These are phyloP conservation scores for Microthlaspi erraticum DNA, from an alignment of 345 rosid species.

Conservation along the genomic window DNA sequence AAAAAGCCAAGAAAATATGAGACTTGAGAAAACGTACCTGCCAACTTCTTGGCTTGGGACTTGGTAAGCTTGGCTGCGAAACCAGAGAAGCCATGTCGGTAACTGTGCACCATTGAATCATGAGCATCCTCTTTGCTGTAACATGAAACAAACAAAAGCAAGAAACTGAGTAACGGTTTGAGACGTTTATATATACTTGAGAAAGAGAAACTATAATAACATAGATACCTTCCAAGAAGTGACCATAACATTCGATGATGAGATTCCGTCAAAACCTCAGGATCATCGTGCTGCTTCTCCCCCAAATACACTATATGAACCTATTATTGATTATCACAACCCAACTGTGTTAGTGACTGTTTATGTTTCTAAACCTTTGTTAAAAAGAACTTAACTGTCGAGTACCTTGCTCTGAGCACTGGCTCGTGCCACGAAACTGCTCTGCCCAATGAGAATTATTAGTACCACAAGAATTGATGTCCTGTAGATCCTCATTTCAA, in stretches of 20 bases:
- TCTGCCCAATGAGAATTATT: conserved; percentile 10
- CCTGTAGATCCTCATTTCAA: conserved; percentile 10
- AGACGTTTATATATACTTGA: neutral
- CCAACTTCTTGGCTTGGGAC: conserved; percentile 48
- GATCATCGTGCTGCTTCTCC: conserved; percentile 48
- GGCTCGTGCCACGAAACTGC: conserved; percentile 1
- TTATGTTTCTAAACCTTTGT: neutral
- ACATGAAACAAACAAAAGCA: conserved; percentile 5
- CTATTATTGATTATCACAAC: conserved; percentile 25
- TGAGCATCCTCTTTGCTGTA: conserved; percentile 50
- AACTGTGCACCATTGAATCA: conserved; percentile 54
- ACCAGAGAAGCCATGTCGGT: conserved; percentile 56
- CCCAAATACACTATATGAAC: conserved; percentile 51
- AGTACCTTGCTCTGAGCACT: conserved; percentile 34
- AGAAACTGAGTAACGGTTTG: conserved; percentile 25
- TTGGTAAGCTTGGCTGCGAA: conserved; percentile 58
- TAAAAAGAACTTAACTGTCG: neutral
- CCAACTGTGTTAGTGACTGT: neutral
- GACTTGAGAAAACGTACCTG: conserved; percentile 34
- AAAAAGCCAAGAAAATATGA: neutral
- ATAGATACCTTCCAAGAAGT: conserved; percentile 44
- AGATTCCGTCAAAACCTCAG: conserved; percentile 35
- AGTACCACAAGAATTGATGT: conserved; percentile 15
- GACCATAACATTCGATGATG: conserved; percentile 46
- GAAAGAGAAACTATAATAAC: neutral